Evolutionary conservation across 805 yeast genomes (phyloP), one percentile per base, ranked within the genome.

Genomic region (Yamadazyma phyllophila): DNA sequence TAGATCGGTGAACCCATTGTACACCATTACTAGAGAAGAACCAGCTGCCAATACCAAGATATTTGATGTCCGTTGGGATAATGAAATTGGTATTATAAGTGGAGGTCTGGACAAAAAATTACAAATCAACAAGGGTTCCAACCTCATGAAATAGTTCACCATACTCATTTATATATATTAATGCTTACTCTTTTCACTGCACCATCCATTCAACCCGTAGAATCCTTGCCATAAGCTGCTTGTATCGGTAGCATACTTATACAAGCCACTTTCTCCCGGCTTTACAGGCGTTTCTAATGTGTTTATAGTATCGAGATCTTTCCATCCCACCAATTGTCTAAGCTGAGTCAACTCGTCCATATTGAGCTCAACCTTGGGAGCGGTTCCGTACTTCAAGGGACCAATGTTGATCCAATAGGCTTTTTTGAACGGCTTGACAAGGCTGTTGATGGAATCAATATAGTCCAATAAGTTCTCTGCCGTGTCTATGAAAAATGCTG

Each of bases 21-120:
- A 86, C 64, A 87, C 95, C 6, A 81, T 94, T 40, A 78, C 85
- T 12, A 81, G 98, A 64, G 73, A 78, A 13, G 66, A 69, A 2
- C 69, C 68, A 9, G 69, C 66, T 27, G 52, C 56, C 26, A 72
- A 69, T 51, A 71, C 77, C 40, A 89, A 91, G 60, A 91, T 92
- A 16, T 88, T 90, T 62, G 88, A 87, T 27, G 92, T 89, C 42
- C 83, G 80, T 56, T 94, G 98, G 98, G 84, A 84, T 55, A 60
- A 62, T 27, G 79, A 78, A 46, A 79, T 85, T 46, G 96, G 97
- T 38, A 86, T 94, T 51, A 80, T 89, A 33, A 84, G 96, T 66
- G 98, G 94, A 58, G 99, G 98, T 53, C 85, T 85, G 64, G 97
- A 91, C 67, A 94, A 92, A 66, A 85, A 88, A 73, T 74, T 94